phyloP scores from a whole-genome alignment of 2,329 filamentous ascomycete genomes.

The Aspergillus ochraceus region DNA sequence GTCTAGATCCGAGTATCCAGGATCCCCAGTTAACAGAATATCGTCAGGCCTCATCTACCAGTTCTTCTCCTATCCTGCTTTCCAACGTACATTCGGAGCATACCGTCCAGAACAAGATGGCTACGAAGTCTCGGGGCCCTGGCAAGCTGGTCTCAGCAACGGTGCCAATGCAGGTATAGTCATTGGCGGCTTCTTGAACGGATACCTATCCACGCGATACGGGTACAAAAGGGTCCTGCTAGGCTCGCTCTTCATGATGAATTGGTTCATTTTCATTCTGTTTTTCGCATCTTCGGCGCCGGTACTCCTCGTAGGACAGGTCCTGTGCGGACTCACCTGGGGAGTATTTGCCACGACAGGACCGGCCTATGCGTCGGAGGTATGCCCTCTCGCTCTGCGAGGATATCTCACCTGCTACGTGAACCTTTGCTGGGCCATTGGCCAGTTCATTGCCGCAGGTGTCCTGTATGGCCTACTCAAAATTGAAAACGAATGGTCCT shows the following conservation, averaged over 20 bases:
- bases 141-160: conserved; percentile 27
- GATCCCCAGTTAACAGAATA: background rate
- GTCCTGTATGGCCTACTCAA: conserved; percentile 33
- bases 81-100: conserved; percentile 12
- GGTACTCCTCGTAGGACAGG: conserved; percentile 47
- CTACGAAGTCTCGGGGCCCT: conserved; percentile 23
- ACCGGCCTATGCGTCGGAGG: conserved; percentile 29
- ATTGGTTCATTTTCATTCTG: conserved; percentile 49
- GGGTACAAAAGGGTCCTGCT: conserved; percentile 51
- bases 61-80: conserved; percentile 27
- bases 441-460: conserved; percentile 28
- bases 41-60: conserved; percentile 17
- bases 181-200: conserved; percentile 31
- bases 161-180: conserved; percentile 20
- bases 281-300: conserved; percentile 51
- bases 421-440: conserved; percentile 42
- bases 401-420: conserved; percentile 38
- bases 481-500: conserved; percentile 35
- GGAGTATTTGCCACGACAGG: conserved; percentile 32
- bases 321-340: conserved; percentile 49
- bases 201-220: conserved; percentile 27
- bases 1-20: background rate
- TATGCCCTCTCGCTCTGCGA: conserved; percentile 28
- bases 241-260: conserved; percentile 41
- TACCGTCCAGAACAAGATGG: conserved; percentile 7